Base-by-base conservation (phyloP, 148 eudicot species). In the Linanthus parryae region DNA sequence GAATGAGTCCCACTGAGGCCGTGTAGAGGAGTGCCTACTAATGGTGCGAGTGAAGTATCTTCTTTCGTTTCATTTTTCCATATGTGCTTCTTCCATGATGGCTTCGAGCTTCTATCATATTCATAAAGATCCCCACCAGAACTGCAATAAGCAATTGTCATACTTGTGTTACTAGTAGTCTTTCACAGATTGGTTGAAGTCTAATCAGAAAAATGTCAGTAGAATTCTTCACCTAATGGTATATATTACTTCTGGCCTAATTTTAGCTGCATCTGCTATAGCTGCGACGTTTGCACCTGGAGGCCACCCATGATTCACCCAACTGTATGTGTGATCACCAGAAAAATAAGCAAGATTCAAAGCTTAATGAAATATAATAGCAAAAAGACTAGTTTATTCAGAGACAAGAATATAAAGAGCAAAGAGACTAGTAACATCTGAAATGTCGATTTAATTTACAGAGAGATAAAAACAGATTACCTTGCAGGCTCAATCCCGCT, bases 271-370 rank as follows among this genome's bases (percentile, higher is more conserved):
- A 68, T 82, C 97, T 41, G 82, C 84, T 52, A 89, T 71, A 52
- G 70, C 94, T 64, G 90, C 90, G 62, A 85, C 90, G 66, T 82
- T 66, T 33, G 94, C 97, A 6, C 87, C 85, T n/a, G 87, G 90
- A 11, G 97, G 97, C 13, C 68, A 66, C 5, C 90, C 84, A 39
- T 89, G 90, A 76, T 80, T 77, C 21, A 68, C 60, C 90, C 84
- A 89, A 57, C 94, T 86, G 51, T 15, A 44, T 5, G 17, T 21
- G 18, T 18, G 23, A 44, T 3, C 25, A 20, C 48, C 9, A 35
- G n/a, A 28, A 24, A 24, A 47, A 52, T 33, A 55, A 44, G 48
- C 9, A 17, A 31, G 15, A 24, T 7, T 17, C 17, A 43, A 11
- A 23, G 16, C 54, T 3, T 31, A 8, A 36, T 24, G 23, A 2